A percentile compares a stretch with the other conserved stretches of the same genome.
Evolutionary conservation across 164 flowering plant genomes (phyloP).

Genomic region (Vitis vinifera): DNA sequence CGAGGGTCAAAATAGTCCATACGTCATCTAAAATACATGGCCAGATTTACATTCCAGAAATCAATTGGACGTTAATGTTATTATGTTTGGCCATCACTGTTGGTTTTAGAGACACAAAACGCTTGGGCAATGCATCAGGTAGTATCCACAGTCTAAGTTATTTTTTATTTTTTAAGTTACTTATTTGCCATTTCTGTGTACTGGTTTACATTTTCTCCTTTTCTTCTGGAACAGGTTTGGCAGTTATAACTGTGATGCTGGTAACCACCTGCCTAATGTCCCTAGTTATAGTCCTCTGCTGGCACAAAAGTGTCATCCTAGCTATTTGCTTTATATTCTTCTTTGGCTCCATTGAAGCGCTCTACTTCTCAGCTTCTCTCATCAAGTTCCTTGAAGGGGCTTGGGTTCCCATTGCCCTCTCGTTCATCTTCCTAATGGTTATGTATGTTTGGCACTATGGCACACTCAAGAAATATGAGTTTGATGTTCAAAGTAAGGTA

Average conservation of each 20-base stretch:
- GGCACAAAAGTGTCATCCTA: conserved; percentile 49
- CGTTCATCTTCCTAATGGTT: conserved; percentile 45
- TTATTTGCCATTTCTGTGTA: background rate
- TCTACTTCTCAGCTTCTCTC: conserved; percentile 78
- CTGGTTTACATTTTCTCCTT: background rate
- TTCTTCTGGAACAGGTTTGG: conserved; percentile 49
- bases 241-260: conserved; percentile 74
- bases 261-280: conserved; percentile 84
- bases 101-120: conserved; percentile 28
- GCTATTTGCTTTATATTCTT: conserved; percentile 55
- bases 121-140: conserved; percentile 30
- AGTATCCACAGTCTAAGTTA: background rate
- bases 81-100: conserved; percentile 25
- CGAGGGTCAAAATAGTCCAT: conserved; percentile 9
- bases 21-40: conserved; percentile 27
- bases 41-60: conserved; percentile 31
- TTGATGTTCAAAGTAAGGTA: conserved; percentile 71
- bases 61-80: conserved; percentile 29
- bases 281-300: conserved; percentile 64
- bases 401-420: conserved; percentile 74
- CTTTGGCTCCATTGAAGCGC: conserved; percentile 74
- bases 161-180: background rate
- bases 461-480: conserved; percentile 62
- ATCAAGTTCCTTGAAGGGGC: conserved; percentile 78
- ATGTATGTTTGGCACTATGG: conserved; percentile 79